phyloP scores from a whole-genome alignment of 2,329 filamentous ascomycete species.

The Teratosphaeria epicoccoides region DNA sequence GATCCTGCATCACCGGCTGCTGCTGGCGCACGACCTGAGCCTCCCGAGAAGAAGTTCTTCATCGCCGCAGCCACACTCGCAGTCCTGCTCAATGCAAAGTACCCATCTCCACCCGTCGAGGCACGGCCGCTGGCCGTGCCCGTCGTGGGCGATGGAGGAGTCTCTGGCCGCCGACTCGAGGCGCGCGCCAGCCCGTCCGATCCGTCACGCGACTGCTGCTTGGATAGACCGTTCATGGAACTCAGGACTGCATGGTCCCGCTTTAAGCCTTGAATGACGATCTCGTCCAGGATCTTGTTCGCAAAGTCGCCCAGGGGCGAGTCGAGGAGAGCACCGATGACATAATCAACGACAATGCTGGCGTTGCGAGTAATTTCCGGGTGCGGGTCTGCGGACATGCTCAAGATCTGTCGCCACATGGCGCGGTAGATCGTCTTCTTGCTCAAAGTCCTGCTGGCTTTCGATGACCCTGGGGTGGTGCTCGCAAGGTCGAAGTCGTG shows the following conservation, averaged over 20 bases:
- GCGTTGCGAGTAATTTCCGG: constrained; percentile 85
- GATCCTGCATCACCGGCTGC: constrained; percentile 10
- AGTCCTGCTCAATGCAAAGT: constrained; percentile 52
- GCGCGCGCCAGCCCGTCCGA: neutral
- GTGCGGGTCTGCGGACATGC: constrained; percentile 86
- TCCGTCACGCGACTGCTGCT: constrained; percentile 35
- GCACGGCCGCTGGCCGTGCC: constrained; percentile 34
- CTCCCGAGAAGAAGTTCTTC: constrained; percentile 46
- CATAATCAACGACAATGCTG: constrained; percentile 71
- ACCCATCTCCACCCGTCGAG: constrained; percentile 44
- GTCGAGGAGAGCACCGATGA: constrained; percentile 66
- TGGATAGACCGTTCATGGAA: constrained; percentile 14
- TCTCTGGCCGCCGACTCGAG: constrained; percentile 30
- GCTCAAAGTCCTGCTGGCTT: constrained; percentile 41
- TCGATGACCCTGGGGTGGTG: neutral
- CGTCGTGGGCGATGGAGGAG: constrained; percentile 32
- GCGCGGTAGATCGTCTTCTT: constrained; percentile 86
- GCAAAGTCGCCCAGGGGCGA: constrained; percentile 65
- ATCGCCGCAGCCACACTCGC: constrained; percentile 55
- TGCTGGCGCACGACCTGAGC: constrained; percentile 14
- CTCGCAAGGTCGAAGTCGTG: neutral
- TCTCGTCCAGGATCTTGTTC: constrained; percentile 63
- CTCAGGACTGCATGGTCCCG: constrained; percentile 18
- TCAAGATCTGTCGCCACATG: constrained; percentile 86
- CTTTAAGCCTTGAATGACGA: constrained; percentile 29